Conservation (phyloP, 371 early-diverging fungal species). For the Funneliformis caledonium region DNA sequence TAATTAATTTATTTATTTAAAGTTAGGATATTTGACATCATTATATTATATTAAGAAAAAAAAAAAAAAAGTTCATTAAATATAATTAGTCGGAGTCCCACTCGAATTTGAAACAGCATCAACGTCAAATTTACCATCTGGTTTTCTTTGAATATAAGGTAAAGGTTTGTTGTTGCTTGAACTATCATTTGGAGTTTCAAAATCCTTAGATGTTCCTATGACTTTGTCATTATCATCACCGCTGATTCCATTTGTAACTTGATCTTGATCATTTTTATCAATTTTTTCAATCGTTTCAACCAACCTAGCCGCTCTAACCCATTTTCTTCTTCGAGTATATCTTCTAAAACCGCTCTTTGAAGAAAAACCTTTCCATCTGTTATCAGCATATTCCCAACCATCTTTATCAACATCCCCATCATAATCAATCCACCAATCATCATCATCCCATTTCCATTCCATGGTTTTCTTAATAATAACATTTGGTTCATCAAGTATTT, state of each 20-base stretch:
- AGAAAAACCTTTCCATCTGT: conserved; percentile 49
- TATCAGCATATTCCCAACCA: conserved; percentile 53
- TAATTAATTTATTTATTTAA: too few relatives aligned
- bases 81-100: too few relatives aligned
- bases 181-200: not conserved
- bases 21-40: not conserved
- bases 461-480: conserved; percentile 48
- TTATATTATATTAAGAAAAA: not conserved
- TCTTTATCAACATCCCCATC: conserved; percentile 45
- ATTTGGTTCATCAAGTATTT: conserved; percentile 45
- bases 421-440: conserved; percentile 48
- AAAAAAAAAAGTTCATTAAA: not conserved
- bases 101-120: not conserved
- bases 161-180: not conserved
- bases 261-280: not conserved
- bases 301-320: conserved; percentile 49
- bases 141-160: conserved; percentile 5
- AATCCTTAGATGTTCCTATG: not conserved
- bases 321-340: conserved; percentile 50
- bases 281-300: conserved; percentile 46
- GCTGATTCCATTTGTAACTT: not conserved
- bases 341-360: conserved; percentile 47
- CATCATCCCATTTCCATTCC: conserved; percentile 51
- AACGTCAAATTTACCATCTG: conserved; percentile 23
- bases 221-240: not conserved